Evolutionary conservation across 2,329 filamentous ascomycete species (phyloP).

Genomic region (Phialophora verrucosa): DNA sequence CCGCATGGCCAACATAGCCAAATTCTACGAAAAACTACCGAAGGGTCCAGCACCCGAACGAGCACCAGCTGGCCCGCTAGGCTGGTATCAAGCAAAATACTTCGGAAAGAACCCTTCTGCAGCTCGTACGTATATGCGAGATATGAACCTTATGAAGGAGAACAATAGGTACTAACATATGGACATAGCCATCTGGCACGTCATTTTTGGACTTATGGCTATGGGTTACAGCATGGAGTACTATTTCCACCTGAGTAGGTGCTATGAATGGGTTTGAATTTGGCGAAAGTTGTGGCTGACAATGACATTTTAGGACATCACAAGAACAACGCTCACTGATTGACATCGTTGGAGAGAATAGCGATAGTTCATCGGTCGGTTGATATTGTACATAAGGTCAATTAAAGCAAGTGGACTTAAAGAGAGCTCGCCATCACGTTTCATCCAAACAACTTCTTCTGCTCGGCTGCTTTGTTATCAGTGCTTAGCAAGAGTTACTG

Average conservation of each 20-base stretch:
- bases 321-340: slow-evolving; percentile 99
- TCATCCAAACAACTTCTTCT: background rate
- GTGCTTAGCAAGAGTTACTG: too few species aligned
- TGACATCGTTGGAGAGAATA: slow-evolving; percentile 26
- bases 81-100: slow-evolving; percentile 83
- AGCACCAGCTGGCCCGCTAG: slow-evolving; percentile 80
- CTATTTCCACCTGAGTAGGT: slow-evolving; percentile 97
- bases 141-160: background rate
- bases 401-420: slow-evolving; percentile 10
- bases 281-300: slow-evolving; percentile 12
- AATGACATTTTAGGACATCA: slow-evolving; percentile 75
- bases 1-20: slow-evolving; percentile 97
- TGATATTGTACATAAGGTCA: slow-evolving; percentile 17
- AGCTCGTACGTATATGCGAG: slow-evolving; percentile 71
- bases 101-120: slow-evolving; percentile 92
- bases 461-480: too few species aligned
- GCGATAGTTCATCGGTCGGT: slow-evolving; percentile 2
- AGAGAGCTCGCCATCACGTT: background rate
- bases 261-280: slow-evolving; percentile 49
- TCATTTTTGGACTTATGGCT: slow-evolving; percentile 75
- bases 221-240: slow-evolving; percentile 97
- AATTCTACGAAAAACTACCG: slow-evolving; percentile 98
- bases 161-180: slow-evolving; percentile 12
- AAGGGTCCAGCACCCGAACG: slow-evolving; percentile 85
- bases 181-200: slow-evolving; percentile 79